Evolutionary conservation across 2,329 filamentous ascomycete genomes (phyloP).

Genomic region (Sporothrix brasiliensis): DNA sequence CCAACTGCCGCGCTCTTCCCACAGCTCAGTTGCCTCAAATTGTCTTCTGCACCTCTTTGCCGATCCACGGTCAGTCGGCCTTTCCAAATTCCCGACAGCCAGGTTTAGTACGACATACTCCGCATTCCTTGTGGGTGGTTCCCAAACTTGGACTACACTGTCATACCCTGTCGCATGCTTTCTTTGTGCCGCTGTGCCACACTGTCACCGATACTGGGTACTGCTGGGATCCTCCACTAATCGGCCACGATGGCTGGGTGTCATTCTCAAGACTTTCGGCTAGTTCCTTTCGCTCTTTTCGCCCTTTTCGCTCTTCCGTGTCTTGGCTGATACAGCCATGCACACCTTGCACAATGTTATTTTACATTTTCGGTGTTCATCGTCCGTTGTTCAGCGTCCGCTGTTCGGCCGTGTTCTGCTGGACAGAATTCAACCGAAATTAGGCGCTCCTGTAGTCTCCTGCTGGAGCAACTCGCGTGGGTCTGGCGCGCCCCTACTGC

Average conservation of each 20-base stretch:
- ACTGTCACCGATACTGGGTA: not conserved
- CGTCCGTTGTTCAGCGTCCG: too few species aligned
- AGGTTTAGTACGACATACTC: not conserved
- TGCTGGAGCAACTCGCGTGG: too few species aligned
- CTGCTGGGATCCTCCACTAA: not conserved
- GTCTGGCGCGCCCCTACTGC: not conserved
- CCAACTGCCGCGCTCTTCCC: too few species aligned
- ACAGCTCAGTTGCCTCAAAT: not conserved
- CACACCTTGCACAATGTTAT: too few species aligned
- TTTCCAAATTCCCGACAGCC: constrained; percentile 12
- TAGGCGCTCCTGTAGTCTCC: too few species aligned
- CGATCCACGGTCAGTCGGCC: not conserved
- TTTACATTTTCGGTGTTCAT: too few species aligned
- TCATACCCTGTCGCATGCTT: not conserved
- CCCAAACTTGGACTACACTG: not conserved
- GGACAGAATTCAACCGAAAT: too few species aligned
- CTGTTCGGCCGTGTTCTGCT: too few species aligned
- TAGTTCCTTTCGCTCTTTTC: not conserved
- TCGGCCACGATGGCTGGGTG: not conserved
- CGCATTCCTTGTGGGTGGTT: not conserved
- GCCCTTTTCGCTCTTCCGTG: not conserved
- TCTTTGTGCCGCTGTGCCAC: not conserved
- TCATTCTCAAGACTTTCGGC: not conserved
- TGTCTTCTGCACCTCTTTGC: not conserved
- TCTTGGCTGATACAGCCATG: not conserved